Percentiles rank a stretch among this genome's conserved stretches.
phyloP scores from a whole-genome alignment of 768 basidiomycete species.

The Clathrus columnatus region DNA sequence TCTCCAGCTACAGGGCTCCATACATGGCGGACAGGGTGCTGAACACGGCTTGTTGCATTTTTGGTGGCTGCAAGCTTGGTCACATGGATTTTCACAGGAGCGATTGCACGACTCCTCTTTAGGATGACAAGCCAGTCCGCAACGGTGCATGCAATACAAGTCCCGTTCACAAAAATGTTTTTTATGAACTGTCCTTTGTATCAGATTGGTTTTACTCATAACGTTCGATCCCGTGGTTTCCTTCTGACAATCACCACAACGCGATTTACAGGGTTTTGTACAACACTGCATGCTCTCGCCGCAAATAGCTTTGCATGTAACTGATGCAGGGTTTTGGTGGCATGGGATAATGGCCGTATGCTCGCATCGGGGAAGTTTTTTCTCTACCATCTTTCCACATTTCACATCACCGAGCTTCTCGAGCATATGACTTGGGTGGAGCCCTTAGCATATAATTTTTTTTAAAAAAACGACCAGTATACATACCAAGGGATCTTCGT shows the following conservation, averaged over 20 bases:
- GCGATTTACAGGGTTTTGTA: conserved; percentile 37
- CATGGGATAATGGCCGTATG: conserved; percentile 43
- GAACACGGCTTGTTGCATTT: conserved; percentile 42
- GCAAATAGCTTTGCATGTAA: conserved; percentile 37
- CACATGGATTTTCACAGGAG: conserved; percentile 38
- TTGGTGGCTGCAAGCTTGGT: conserved; percentile 48
- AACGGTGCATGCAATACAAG: conserved; percentile 50
- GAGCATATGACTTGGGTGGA: conserved; percentile 31
- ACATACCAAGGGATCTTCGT: conserved; percentile 59
- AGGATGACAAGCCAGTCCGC: conserved; percentile 38
- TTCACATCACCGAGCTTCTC: conserved; percentile 35
- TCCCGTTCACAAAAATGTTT: conserved; percentile 41
- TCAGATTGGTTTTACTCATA: too few species aligned
- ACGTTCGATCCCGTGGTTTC: neutral
- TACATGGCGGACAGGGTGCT: conserved; percentile 51
- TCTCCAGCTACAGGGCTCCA: conserved; percentile 50
- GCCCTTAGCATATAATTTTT: neutral
- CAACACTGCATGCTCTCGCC: conserved; percentile 43
- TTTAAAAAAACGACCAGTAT: neutral
- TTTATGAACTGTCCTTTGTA: conserved; percentile 29
- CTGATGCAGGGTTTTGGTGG: conserved; percentile 30
- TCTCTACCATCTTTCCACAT: conserved; percentile 36
- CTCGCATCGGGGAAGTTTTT: conserved; percentile 43
- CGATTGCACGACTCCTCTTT: conserved; percentile 42
- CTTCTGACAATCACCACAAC: conserved; percentile 43